A percentile compares a stretch with the other conserved stretches of the same genome.
Conservation (phyloP, 495 filamentous ascomycete species). For the Penicillium cinerascens region DNA sequence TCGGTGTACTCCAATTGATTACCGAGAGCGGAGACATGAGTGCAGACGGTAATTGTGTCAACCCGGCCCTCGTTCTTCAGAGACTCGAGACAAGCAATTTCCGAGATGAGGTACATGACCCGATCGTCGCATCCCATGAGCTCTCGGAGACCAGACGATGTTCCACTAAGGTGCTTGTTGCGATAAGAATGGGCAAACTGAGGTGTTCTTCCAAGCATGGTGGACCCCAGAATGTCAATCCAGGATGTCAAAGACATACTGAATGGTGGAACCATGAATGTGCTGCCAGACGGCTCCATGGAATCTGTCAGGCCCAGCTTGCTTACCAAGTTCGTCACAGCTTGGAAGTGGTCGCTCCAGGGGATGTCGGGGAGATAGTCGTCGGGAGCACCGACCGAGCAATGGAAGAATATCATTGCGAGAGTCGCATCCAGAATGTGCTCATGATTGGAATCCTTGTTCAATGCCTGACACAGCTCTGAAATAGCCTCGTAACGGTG, state of each 20-base stretch:
- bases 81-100: slow-evolving; percentile 92
- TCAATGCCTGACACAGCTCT: slow-evolving; percentile 79
- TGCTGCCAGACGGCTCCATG: too few relatives aligned
- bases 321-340: slow-evolving; percentile 74
- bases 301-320: slow-evolving; percentile 77
- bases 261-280: slow-evolving; percentile 82
- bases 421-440: slow-evolving; percentile 91
- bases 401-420: slow-evolving; percentile 97
- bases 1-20: slow-evolving; percentile 82
- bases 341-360: slow-evolving; percentile 96
- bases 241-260: slow-evolving; percentile 93
- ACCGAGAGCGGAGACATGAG: slow-evolving; percentile 77
- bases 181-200: slow-evolving; percentile 89
- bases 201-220: slow-evolving; percentile 83
- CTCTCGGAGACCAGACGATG: slow-evolving; percentile 75
- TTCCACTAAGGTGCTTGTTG: slow-evolving; percentile 73
- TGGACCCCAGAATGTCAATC: slow-evolving; percentile 96
- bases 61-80: slow-evolving; percentile 75
- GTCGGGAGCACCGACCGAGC: slow-evolving; percentile 80
- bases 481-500: slow-evolving; percentile 88
- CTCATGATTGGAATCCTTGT: slow-evolving; percentile 73
- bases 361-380: slow-evolving; percentile 90
- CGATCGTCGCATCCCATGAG: slow-evolving; percentile 98
- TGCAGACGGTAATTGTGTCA: slow-evolving; percentile 77
- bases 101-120: slow-evolving; percentile 97